These are phyloP conservation scores for Amyloporia xantha DNA, from an alignment of 768 basidiomycete species.

Conservation along the genomic window DNA sequence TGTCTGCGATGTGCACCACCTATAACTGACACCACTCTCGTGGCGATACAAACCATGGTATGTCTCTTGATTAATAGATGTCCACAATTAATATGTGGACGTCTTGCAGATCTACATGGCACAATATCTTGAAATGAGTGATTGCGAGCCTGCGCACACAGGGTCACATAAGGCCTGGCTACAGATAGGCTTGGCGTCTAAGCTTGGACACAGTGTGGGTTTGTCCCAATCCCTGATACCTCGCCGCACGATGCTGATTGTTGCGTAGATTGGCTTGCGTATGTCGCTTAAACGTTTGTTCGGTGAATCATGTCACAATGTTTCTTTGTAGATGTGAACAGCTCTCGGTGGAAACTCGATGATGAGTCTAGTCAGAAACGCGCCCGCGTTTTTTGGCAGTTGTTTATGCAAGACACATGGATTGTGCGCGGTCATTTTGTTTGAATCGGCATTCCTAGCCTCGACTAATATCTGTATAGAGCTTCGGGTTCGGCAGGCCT, in stretches of 20 bases:
- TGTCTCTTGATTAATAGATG: constrained; percentile 16
- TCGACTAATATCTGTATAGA: constrained; percentile 30
- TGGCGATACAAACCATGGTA: constrained; percentile 51
- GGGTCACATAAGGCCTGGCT: constrained; percentile 47
- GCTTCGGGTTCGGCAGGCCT: constrained; percentile 55
- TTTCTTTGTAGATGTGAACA: constrained; percentile 43
- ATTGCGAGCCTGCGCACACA: constrained; percentile 35
- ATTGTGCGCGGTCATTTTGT: constrained; percentile 40
- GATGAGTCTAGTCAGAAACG: constrained; percentile 40
- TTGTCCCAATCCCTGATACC: background rate
- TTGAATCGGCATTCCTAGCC: background rate
- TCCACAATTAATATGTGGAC: constrained; percentile 19
- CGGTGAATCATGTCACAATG: background rate
- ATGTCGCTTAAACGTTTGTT: background rate
- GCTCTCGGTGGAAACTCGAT: constrained; percentile 52
- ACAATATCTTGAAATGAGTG: constrained; percentile 50
- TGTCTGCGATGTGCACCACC: constrained; percentile 44
- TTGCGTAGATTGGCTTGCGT: constrained; percentile 12
- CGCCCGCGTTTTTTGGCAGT: constrained; percentile 57
- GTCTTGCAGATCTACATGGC: constrained; percentile 34
- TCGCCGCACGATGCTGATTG: background rate
- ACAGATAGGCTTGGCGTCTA: constrained; percentile 51
- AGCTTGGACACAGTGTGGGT: constrained; percentile 55
- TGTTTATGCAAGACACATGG: constrained; percentile 60
- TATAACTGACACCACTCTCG: constrained; percentile 43